These are phyloP conservation scores for Lachancea lanzarotensis DNA, from an alignment of 805 yeast genomes.

Conservation along the genomic window DNA sequence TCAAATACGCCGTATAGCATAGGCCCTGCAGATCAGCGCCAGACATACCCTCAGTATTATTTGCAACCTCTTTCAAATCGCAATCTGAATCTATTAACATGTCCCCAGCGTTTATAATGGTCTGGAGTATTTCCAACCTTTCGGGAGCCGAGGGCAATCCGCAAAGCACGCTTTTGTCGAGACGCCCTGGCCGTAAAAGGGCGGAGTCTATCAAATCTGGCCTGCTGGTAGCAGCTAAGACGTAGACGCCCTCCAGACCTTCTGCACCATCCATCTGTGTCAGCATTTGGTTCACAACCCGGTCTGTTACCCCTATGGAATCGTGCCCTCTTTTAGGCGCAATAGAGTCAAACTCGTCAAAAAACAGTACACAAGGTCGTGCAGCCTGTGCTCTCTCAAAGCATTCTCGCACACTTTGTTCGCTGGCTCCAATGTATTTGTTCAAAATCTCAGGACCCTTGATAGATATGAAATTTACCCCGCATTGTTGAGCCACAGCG, in stretches of 20 bases:
- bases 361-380: constrained; percentile 85
- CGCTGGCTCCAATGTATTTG: constrained; percentile 95
- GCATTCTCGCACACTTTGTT: constrained; percentile 86
- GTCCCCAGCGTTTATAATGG: constrained; percentile 12
- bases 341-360: constrained; percentile 94
- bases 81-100: constrained; percentile 51
- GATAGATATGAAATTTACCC: constrained; percentile 83
- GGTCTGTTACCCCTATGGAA: constrained; percentile 94
- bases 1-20: constrained; percentile 83
- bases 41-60: constrained; percentile 65
- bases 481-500: constrained; percentile 91
- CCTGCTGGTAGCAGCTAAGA: constrained; percentile 90
- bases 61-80: constrained; percentile 50
- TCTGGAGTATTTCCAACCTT: constrained; percentile 59
- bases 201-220: constrained; percentile 97
- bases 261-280: constrained; percentile 99
- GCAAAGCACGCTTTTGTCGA: constrained; percentile 88
- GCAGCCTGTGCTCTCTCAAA: constrained; percentile 94
- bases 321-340: constrained; percentile 98
- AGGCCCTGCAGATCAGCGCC: constrained; percentile 95
- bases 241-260: constrained; percentile 94
- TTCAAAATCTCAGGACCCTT: constrained; percentile 95
- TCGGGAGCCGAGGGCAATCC: constrained; percentile 73
- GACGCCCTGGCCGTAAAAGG: constrained; percentile 87
- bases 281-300: constrained; percentile 93